Percentiles rank a stretch among this genome's conserved stretches.
Conservation (phyloP, 2,329 filamentous ascomycete genomes). For the Colletotrichum liaoningense region DNA sequence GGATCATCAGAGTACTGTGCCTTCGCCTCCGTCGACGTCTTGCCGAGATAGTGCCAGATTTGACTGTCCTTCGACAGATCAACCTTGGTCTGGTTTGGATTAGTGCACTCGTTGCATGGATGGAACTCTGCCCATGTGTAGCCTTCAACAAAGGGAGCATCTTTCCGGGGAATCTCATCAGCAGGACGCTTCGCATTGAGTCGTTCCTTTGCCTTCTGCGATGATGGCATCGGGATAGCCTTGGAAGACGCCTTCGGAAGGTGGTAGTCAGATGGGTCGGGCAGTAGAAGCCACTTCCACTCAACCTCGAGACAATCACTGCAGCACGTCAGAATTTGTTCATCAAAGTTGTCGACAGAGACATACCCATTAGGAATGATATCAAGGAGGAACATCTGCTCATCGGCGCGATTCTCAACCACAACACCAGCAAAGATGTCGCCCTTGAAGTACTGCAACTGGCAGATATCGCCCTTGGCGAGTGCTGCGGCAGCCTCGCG, state of each 20-base stretch:
- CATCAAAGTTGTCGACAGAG: constrained; percentile 5
- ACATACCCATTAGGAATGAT: constrained; percentile 86
- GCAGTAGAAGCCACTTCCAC: constrained; percentile 85
- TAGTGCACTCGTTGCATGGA: constrained; percentile 63
- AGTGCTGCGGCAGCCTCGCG: constrained; percentile 75
- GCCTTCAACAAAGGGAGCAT: constrained; percentile 75
- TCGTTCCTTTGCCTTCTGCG: constrained; percentile 71
- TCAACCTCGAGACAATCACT: constrained; percentile 83
- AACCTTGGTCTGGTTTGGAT: constrained; percentile 73
- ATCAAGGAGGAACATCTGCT: constrained; percentile 82
- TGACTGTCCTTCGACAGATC: constrained; percentile 78
- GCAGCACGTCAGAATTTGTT: constrained; percentile 52
- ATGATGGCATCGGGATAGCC: constrained; percentile 77
- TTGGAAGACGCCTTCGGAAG: constrained; percentile 80
- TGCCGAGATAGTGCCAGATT: constrained; percentile 90
- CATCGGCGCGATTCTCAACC: constrained; percentile 81
- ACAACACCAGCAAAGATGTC: constrained; percentile 94
- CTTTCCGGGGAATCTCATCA: constrained; percentile 72
- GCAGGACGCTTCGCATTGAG: constrained; percentile 74
- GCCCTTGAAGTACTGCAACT: constrained; percentile 84
- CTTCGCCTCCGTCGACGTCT: constrained; percentile 87
- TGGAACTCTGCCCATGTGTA: constrained; percentile 86
- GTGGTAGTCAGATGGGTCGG: constrained; percentile 76
- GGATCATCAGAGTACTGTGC: constrained; percentile 91
- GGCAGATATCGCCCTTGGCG: constrained; percentile 80